phyloP scores from a whole-genome alignment of 1,284 basidiomycete species.

The Sparassis latifolia region DNA sequence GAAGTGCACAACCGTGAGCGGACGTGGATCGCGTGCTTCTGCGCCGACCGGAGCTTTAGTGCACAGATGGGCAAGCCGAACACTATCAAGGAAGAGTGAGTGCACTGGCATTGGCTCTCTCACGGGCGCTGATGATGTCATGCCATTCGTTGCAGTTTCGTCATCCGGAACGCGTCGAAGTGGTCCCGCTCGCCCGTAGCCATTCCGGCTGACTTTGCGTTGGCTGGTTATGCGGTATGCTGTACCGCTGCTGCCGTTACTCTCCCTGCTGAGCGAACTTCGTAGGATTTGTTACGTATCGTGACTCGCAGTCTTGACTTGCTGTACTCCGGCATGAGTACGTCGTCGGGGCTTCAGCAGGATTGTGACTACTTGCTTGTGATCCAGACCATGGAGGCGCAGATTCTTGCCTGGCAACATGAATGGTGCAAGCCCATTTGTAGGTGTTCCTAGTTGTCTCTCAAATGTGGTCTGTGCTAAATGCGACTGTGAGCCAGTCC shows the following conservation, averaged over 20 bases:
- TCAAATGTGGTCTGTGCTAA: no score
- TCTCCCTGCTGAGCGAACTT: conserved; percentile 1
- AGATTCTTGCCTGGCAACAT: conserved; percentile 65
- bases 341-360: conserved; percentile 79
- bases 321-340: conserved; percentile 79
- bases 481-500: no score
- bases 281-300: conserved; percentile 79
- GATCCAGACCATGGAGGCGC: conserved; percentile 80
- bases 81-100: conserved; percentile 81
- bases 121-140: conserved; percentile 11
- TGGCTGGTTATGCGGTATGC: conserved; percentile 64
- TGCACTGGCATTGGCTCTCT: conserved; percentile 16
- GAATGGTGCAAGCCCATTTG: conserved; percentile 40
- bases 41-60: conserved; percentile 84
- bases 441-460: no score
- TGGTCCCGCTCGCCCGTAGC: conserved; percentile 66
- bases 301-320: conserved; percentile 86
- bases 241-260: conserved; percentile 19
- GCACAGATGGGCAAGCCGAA: conserved; percentile 92
- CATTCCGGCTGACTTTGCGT: conserved; percentile 53
- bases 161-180: conserved; percentile 77
- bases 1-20: conserved; percentile 92
- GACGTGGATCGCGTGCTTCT: conserved; percentile 91
- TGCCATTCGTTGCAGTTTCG: conserved; percentile 45
- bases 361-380: conserved; percentile 84